Evolutionary conservation across 208 protist genomes (phyloP), one percentile per base, ranked within the genome.

Genomic region (Strigomonas oncopelti): DNA sequence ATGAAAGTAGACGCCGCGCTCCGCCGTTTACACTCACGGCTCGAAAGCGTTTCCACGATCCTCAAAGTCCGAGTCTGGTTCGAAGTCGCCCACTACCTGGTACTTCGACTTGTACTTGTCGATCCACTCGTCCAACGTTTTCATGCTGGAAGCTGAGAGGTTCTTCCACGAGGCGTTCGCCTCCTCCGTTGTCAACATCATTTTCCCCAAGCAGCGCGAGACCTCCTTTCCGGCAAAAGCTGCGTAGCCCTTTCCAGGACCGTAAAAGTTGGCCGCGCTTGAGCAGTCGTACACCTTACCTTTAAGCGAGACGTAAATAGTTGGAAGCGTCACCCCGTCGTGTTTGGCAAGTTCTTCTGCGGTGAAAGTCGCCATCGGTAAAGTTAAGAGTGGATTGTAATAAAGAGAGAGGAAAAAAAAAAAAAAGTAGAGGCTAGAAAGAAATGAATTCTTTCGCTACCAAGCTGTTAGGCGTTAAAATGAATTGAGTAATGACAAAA

Each of bases 141-240:
- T 66, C 67, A 82, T 62, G 68, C 93, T 83, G 34, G 90, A 79
- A 0, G 72, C 74, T 0, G 72, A 53, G 8, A 96, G 75, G 48
- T 91, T 90, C 27, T 72, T 62, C 88, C 91, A 94, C 24, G 70
- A 74, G 0, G 81, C 80, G 61, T 93, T 92, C 5, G 90, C 84
- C 74, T 95, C 90, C 27, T 75, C 75, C 28, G 85, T 85, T 59
- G 71, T 75, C 68, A 95, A 82, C 38, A 85, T 68, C 87, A 93
- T 92, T 76, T 95, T 95, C 28, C 77, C 90, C 1, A 95, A 75
- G 28, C 75, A 86, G 14, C 90, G 87, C n/a, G 82, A 81, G 0
- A 80, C 79, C 7, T 93, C 87, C 56, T 88, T 85, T 16, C 90
- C 90, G 16, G 87, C 85, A 61, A 95, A 95, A 0, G 93, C 80